Evolutionary conservation across 148 eudicot genomes (phyloP).

Genomic region (Fagopyrum esculentum): DNA sequence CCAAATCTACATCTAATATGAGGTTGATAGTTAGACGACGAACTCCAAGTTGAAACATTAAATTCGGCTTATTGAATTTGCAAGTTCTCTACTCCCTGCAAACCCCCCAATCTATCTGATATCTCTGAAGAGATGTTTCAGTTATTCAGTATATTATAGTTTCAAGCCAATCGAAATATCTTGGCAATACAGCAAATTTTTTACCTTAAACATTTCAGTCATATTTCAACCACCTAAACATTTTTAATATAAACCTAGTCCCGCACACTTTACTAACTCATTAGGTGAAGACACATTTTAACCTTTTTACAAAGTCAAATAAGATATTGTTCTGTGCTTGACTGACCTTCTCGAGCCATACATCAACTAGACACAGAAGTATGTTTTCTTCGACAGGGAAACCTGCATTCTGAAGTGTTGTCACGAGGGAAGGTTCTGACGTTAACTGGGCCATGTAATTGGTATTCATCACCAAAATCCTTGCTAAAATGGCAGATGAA

Average conservation of each 20-base stretch:
- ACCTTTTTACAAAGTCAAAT: background rate
- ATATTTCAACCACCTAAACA: background rate
- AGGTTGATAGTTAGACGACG: background rate
- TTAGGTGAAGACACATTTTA: background rate
- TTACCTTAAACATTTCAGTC: background rate
- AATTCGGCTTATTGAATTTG: background rate
- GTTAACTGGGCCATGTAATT: slow-evolving; percentile 88
- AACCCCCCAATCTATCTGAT: background rate
- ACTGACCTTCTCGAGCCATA: slow-evolving; percentile 95
- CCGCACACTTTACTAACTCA: background rate
- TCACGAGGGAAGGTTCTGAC: slow-evolving; percentile 60
- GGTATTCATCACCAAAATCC: slow-evolving; percentile 83
- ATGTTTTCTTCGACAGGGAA: slow-evolving; percentile 70
- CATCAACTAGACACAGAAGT: slow-evolving; percentile 86
- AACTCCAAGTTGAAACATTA: background rate
- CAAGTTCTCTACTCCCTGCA: background rate
- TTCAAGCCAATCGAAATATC: background rate
- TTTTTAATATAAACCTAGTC: background rate
- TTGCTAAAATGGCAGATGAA: slow-evolving; percentile 81
- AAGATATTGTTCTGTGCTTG: background rate
- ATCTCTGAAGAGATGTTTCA: background rate
- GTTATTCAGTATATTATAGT: background rate
- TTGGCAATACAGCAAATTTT: background rate
- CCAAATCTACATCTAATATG: background rate
- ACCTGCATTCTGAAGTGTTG: slow-evolving; percentile 70